These are phyloP conservation scores for Euphrasia arctica DNA, from an alignment of 305 asterid genomes.

Conservation along the genomic window DNA sequence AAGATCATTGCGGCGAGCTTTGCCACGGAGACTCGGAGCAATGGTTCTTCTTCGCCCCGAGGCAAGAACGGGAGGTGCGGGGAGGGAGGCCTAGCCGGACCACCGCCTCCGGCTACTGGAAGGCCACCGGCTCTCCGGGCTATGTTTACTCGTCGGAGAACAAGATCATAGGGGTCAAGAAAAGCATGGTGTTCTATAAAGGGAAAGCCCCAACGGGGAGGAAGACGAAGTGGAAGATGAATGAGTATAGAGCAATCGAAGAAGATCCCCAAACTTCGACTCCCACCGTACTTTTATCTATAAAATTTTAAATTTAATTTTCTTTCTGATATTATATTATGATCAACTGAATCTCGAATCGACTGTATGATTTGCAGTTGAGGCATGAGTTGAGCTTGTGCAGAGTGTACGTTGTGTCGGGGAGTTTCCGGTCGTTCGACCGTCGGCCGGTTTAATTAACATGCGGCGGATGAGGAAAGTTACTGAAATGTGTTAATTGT, in stretches of 20 bases:
- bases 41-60: slow-evolving; percentile 59
- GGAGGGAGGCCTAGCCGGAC: slow-evolving; percentile 63
- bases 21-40: slow-evolving; percentile 58
- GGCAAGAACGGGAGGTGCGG: slow-evolving; percentile 50
- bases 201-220: slow-evolving; percentile 57
- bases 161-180: slow-evolving; percentile 56
- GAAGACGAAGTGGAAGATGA: slow-evolving; percentile 68
- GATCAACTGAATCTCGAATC: too few relatives aligned
- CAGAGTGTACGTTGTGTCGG: slow-evolving; percentile 52
- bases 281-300: slow-evolving; percentile 26
- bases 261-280: slow-evolving; percentile 33
- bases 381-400: slow-evolving; percentile 55
- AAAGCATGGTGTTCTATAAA: slow-evolving; percentile 59
- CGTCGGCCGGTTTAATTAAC: too few relatives aligned
- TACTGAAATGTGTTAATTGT: too few relatives aligned
- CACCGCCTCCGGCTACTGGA: slow-evolving; percentile 59
- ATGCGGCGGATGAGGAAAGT: too few relatives aligned
- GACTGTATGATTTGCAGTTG: slow-evolving; percentile 34
- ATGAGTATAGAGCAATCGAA: slow-evolving; percentile 56
- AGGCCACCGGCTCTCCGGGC: slow-evolving; percentile 66
- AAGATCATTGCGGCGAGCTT: slow-evolving; percentile 45
- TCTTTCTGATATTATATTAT: too few relatives aligned
- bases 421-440: slow-evolving; percentile 44
- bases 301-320: too few relatives aligned
- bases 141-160: slow-evolving; percentile 49